phyloP scores from a whole-genome alignment of 2,329 filamentous ascomycete species.

The Coniochaeta sp. region DNA sequence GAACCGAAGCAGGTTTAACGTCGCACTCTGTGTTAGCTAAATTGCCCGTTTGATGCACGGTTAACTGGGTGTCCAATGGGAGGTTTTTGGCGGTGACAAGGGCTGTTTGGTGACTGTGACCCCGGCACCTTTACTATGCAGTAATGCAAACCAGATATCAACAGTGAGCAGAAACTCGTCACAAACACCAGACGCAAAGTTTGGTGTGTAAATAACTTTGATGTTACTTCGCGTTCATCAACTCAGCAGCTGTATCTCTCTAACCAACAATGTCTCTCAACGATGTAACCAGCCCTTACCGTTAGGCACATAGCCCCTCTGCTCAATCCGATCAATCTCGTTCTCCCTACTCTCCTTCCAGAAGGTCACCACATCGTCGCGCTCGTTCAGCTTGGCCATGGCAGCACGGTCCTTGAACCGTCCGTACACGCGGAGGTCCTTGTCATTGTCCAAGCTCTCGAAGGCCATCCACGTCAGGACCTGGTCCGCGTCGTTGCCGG shows the following conservation, averaged over 20 bases:
- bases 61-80: neutral
- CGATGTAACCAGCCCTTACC: constrained; percentile 24
- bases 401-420: constrained; percentile 18
- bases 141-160: no score
- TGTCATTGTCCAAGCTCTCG: constrained; percentile 19
- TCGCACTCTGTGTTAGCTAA: neutral
- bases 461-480: constrained; percentile 21
- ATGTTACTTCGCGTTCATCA: no score
- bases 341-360: constrained; percentile 18
- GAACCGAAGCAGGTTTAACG: constrained; percentile 2
- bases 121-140: no score
- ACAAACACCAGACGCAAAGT: neutral
- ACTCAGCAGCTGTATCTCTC: neutral
- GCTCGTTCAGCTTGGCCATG: constrained; percentile 17
- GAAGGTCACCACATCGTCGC: constrained; percentile 17
- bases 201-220: no score
- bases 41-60: neutral
- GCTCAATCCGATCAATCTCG: constrained; percentile 18
- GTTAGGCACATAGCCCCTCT: constrained; percentile 22
- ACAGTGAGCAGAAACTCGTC: no score
- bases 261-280: neutral
- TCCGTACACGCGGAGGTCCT: constrained; percentile 17
- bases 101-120: neutral
- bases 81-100: neutral
- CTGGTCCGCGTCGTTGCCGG: constrained; percentile 8